Evolutionary conservation across 2,329 filamentous ascomycete genomes (phyloP), one percentile per base, ranked within the genome.

Genomic region (Sclerotinia borealis): DNA sequence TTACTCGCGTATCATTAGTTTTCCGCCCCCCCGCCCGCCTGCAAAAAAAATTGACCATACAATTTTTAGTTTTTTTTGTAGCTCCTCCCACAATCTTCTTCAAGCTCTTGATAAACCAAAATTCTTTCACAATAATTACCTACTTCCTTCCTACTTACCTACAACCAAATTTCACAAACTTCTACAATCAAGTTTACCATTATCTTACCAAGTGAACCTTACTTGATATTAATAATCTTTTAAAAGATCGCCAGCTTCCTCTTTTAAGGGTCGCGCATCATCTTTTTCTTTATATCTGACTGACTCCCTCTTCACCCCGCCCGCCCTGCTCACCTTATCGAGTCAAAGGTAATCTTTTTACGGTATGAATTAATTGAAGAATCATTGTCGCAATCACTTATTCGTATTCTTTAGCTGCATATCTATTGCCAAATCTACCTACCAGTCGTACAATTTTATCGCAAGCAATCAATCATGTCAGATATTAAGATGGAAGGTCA

Each of bases 291-390:
- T 64, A 58, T 56, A 62, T 55, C 56, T 54, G 47, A 61, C 64
- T n/a, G n/a, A n/a, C n/a, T n/a, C n/a, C n/a, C 54, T 59, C 52
- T 67, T 59, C 54, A 70, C 71, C 71, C 71, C 71, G 70, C 71
- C 71, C 71, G 70, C 71, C 67, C 71, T 65, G 63, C 52, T 59
- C 50, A 50, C 43, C 59, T 62, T 63, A 52, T 63, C 51, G 59
- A 66, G 59, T 64, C 61, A 64, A 41, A 41, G 17, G 19, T 25
- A 55, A 48, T 45, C 15, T 17, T 51, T 34, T 48, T 62, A 41
- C 19, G 8, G 51, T 58, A 54, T 27, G 59, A n/a, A n/a, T 31
- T n/a, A 22, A 58, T 58, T 31, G 25, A 25, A 41, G 36, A 48
- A 25, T 49, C 11, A 31, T 43, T 61, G 45, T 63, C 60, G 47